A percentile compares a stretch with the other conserved stretches of the same genome.
phyloP scores from a whole-genome alignment of 2,329 filamentous ascomycete species.

The Hypoxylon sp. region DNA sequence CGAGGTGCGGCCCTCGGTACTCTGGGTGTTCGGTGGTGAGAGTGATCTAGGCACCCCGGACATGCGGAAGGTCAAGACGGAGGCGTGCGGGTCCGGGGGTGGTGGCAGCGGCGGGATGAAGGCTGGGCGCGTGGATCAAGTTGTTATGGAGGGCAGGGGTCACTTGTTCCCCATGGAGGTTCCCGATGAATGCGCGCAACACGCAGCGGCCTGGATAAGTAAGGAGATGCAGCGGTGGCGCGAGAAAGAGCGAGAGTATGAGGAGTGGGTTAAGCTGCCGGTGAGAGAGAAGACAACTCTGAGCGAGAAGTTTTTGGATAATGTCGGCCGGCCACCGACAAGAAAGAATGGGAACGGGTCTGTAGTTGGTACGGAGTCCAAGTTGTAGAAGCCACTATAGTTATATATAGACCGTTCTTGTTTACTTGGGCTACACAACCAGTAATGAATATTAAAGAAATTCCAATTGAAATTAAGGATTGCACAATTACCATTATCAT shows the following conservation, averaged over 20 bases:
- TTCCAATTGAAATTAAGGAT: not conserved
- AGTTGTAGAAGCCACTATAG: constrained; percentile 37
- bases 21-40: constrained; percentile 77
- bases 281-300: constrained; percentile 69
- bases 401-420: not conserved
- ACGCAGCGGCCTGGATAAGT: constrained; percentile 70
- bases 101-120: constrained; percentile 76
- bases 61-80: constrained; percentile 71
- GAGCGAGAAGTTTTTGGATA: constrained; percentile 68
- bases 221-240: constrained; percentile 71
- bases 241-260: constrained; percentile 69
- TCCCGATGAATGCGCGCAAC: constrained; percentile 75
- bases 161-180: constrained; percentile 90
- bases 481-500: not conserved
- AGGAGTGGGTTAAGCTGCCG: constrained; percentile 67
- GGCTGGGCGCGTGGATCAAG: constrained; percentile 77
- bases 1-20: constrained; percentile 72
- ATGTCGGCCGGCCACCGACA: constrained; percentile 59
- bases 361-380: constrained; percentile 30
- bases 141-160: constrained; percentile 75
- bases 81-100: constrained; percentile 73
- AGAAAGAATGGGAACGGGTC: constrained; percentile 34
- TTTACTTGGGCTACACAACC: not conserved
- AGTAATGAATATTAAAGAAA: not conserved
- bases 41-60: constrained; percentile 70